Percentiles rank a stretch among this genome's conserved stretches.
phyloP scores from a whole-genome alignment of 163 green algal species.

The Trebouxiophyceae sp. region DNA sequence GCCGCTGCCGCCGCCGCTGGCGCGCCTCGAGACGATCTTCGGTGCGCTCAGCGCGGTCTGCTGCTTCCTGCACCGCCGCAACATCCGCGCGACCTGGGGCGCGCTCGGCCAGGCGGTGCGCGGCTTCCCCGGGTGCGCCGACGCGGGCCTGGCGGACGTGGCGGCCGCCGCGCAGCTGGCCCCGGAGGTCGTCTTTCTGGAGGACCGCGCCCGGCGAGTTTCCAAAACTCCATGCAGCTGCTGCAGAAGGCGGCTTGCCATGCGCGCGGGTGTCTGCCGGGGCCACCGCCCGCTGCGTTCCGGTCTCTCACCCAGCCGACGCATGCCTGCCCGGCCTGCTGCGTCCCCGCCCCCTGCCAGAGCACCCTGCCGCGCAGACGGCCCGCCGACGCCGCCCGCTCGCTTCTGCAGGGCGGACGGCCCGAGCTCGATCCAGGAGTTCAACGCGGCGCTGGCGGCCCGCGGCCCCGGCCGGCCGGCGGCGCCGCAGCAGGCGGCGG shows the following conservation, averaged over 20 bases:
- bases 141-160: conserved; percentile 13
- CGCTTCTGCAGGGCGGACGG: background rate
- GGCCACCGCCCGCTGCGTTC: background rate
- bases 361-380: background rate
- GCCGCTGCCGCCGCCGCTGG: conserved; percentile 18
- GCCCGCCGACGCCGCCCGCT: background rate
- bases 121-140: background rate
- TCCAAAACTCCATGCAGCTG: background rate
- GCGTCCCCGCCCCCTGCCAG: too few relatives aligned
- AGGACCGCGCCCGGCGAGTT: background rate
- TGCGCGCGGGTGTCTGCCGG: background rate
- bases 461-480: too few relatives aligned
- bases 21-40: conserved; percentile 17
- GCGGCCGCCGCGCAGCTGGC: conserved; percentile 16
- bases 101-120: conserved; percentile 5
- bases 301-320: too few relatives aligned
- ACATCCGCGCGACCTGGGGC: conserved; percentile 27
- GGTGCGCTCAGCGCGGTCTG: conserved; percentile 18
- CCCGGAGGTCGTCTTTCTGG: conserved; percentile 19
- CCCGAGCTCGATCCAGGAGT: background rate
- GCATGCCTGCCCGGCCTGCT: too few relatives aligned
- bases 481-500: background rate
- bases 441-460: background rate
- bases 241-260: background rate
- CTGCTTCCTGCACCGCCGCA: conserved; percentile 15